A percentile compares a stretch with the other conserved stretches of the same genome.
Evolutionary conservation across 2,329 filamentous ascomycete species (phyloP).

Genomic region (Nigrospora sphaerica): DNA sequence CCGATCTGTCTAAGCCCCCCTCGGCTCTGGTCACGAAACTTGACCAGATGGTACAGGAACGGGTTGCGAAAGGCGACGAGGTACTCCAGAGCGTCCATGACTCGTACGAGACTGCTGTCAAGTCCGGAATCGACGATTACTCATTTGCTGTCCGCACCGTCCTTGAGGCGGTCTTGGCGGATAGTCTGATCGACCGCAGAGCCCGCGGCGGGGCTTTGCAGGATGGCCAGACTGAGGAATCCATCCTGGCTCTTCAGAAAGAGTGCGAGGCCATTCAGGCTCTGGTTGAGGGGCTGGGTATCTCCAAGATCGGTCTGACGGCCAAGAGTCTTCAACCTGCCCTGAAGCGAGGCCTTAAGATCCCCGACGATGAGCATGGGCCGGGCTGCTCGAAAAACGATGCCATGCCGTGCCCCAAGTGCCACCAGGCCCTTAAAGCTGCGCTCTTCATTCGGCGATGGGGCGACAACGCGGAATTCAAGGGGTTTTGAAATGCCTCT

Average conservation of each 20-base stretch:
- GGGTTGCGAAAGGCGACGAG: constrained; percentile 16
- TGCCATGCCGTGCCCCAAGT: background rate
- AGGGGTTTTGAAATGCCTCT: background rate
- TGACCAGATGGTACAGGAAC: constrained; percentile 14
- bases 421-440: background rate
- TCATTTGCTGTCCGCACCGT: constrained; percentile 15
- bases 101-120: constrained; percentile 16
- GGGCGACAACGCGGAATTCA: constrained; percentile 1
- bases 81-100: constrained; percentile 15
- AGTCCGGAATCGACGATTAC: constrained; percentile 13
- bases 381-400: background rate
- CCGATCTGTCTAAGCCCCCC: constrained; percentile 3
- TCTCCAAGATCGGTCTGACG: background rate
- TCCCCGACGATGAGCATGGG: background rate
- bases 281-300: background rate
- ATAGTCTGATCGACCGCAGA: constrained; percentile 10
- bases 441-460: constrained; percentile 3
- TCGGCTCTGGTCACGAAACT: constrained; percentile 11
- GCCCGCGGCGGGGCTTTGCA: constrained; percentile 12
- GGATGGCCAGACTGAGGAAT: constrained; percentile 20
- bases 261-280: constrained; percentile 13
- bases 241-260: constrained; percentile 14
- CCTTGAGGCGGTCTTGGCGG: constrained; percentile 16
- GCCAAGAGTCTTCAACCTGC: constrained; percentile 1
- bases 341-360: background rate